A percentile compares a stretch with the other conserved stretches of the same genome.
Conservation (phyloP, 2,329 filamentous ascomycete genomes). For the Cladosporium halotolerans region DNA sequence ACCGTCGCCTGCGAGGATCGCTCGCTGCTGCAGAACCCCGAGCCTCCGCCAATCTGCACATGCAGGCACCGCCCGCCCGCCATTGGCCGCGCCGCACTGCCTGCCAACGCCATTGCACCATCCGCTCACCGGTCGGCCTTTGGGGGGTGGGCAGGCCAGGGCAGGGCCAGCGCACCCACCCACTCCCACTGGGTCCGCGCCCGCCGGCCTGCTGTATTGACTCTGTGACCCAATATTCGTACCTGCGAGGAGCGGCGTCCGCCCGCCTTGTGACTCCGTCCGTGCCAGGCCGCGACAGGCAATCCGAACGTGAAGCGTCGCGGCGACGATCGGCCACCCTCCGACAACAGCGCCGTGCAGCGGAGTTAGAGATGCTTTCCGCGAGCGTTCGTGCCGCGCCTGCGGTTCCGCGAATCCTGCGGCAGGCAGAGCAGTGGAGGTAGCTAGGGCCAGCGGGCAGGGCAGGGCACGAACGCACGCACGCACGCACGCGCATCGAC, state of each 20-base stretch:
- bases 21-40: background rate
- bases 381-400: background rate
- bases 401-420: slow-evolving; percentile 5
- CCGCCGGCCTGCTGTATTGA: too few relatives aligned
- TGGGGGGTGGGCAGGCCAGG: too few relatives aligned
- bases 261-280: too few relatives aligned
- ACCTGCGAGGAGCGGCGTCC: too few relatives aligned
- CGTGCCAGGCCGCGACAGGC: too few relatives aligned
- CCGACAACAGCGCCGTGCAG: too few relatives aligned
- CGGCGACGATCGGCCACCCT: too few relatives aligned
- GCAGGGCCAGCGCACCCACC: background rate
- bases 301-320: too few relatives aligned
- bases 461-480: too few relatives aligned
- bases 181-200: background rate
- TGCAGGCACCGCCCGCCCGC: slow-evolving; percentile 3
- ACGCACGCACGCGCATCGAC: background rate
- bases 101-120: slow-evolving; percentile 7
- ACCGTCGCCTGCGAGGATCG: background rate
- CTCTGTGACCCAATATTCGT: too few relatives aligned
- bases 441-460: background rate
- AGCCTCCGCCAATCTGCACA: background rate
- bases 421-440: background rate
- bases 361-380: too few relatives aligned
- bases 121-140: background rate
- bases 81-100: slow-evolving; percentile 7